Percentiles rank a stretch among this genome's conserved stretches.
Conservation (phyloP, 805 yeast species). For the Alloascoidea africana region DNA sequence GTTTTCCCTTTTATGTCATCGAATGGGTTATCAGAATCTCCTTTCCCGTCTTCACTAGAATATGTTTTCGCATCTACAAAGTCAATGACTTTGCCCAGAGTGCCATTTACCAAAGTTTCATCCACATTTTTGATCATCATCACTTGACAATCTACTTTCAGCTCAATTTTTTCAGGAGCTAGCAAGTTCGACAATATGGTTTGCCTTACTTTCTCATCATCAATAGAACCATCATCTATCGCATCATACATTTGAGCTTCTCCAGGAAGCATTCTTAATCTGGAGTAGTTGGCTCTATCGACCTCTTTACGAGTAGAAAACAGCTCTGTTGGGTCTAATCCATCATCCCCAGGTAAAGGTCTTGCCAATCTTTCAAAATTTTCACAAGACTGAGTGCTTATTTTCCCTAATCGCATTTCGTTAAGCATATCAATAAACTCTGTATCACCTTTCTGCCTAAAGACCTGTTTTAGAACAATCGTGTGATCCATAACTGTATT, state of each 20-base stretch:
- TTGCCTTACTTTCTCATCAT: slow-evolving; percentile 12
- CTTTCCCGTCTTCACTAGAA: neutral
- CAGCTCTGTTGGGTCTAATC: slow-evolving; percentile 77
- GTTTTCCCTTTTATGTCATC: neutral
- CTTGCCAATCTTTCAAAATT: slow-evolving; percentile 44
- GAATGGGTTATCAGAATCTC: neutral
- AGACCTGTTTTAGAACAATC: slow-evolving; percentile 60
- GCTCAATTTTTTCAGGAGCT: slow-evolving; percentile 47
- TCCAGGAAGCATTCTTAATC: slow-evolving; percentile 36
- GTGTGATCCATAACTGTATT: slow-evolving; percentile 42
- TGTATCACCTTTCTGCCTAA: slow-evolving; percentile 75
- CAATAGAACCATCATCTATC: slow-evolving; percentile 21
- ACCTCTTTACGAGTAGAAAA: slow-evolving; percentile 83
- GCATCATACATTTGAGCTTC: slow-evolving; percentile 27
- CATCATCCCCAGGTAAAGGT: slow-evolving; percentile 44
- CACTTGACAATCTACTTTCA: slow-evolving; percentile 85
- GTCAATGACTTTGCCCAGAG: slow-evolving; percentile 62
- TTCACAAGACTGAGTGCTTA: slow-evolving; percentile 30
- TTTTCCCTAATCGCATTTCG: slow-evolving; percentile 58
- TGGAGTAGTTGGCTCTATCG: slow-evolving; percentile 47
- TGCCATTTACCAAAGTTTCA: slow-evolving; percentile 73
- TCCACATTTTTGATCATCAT: slow-evolving; percentile 82
- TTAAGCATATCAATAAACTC: slow-evolving; percentile 69
- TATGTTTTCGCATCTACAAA: slow-evolving; percentile 20
- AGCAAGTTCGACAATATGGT: slow-evolving; percentile 42